A percentile compares a stretch with the other conserved stretches of the same genome.
These are phyloP conservation scores for Retiboletus fuscus DNA, from an alignment of 1,284 basidiomycete species.

Conservation along the genomic window DNA sequence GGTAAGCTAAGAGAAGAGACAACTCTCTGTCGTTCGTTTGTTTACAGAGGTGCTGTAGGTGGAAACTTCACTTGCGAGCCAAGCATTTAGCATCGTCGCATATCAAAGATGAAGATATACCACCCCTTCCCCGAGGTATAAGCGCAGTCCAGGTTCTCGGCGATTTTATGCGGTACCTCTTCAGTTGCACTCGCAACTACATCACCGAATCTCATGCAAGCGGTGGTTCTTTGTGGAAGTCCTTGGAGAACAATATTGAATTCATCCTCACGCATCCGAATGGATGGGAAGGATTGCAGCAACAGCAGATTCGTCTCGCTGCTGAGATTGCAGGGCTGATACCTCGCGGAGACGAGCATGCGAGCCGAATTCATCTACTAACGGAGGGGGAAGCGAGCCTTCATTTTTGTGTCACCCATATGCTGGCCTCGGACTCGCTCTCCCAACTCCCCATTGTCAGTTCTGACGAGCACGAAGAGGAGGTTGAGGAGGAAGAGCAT, in stretches of 20 bases:
- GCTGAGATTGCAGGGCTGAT: conserved; percentile 49
- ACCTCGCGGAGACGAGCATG: conserved; percentile 39
- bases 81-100: conserved; percentile 43
- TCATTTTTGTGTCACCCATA: conserved; percentile 56
- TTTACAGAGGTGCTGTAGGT: conserved; percentile 53
- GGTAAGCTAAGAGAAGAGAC: conserved; percentile 48
- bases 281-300: conserved; percentile 58
- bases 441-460: conserved; percentile 29
- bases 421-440: conserved; percentile 47
- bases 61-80: conserved; percentile 66
- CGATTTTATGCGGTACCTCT: conserved; percentile 65
- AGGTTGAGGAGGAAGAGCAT: conserved; percentile 37
- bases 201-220: conserved; percentile 61
- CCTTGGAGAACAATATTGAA: conserved; percentile 49
- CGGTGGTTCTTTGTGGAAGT: conserved; percentile 53
- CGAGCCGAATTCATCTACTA: conserved; percentile 55
- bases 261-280: conserved; percentile 58
- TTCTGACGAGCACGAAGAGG: conserved; percentile 29
- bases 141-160: conserved; percentile 59
- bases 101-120: conserved; percentile 49
- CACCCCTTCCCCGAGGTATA: conserved; percentile 60
- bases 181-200: conserved; percentile 56
- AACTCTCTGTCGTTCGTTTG: not conserved
- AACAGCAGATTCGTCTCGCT: conserved; percentile 52
- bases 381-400: conserved; percentile 65